Evolutionary conservation across 2,329 filamentous ascomycete genomes (phyloP).

Genomic region (Cyanodermella asteris): DNA sequence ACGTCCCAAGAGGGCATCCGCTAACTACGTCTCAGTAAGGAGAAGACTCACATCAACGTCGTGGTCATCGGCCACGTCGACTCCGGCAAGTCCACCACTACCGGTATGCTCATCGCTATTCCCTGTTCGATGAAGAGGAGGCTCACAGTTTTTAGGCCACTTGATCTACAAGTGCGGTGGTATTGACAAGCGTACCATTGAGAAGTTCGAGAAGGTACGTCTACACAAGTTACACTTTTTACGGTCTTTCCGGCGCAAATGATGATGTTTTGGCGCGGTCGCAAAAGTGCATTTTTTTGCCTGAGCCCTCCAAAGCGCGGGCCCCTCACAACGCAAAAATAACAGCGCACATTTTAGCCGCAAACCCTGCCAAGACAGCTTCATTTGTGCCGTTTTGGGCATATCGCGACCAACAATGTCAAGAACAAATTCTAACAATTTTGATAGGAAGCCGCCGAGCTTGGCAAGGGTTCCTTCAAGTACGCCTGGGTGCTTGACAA

Average conservation of each 20-base stretch:
- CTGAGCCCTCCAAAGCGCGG: background rate
- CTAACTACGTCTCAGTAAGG: too few species aligned
- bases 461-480: conserved; percentile 99
- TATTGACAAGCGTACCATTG: conserved; percentile 99
- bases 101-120: conserved; percentile 37
- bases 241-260: conserved; percentile 8
- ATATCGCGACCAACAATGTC: conserved; percentile 2
- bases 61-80: conserved; percentile 99
- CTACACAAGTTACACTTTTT: background rate
- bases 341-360: conserved; percentile 1
- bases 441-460: conserved; percentile 79
- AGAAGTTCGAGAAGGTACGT: conserved; percentile 99
- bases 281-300: conserved; percentile 4
- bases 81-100: conserved; percentile 96
- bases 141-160: conserved; percentile 38
- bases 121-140: conserved; percentile 11
- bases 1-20: too few species aligned
- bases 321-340: conserved; percentile 1
- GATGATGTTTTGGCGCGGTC: conserved; percentile 7
- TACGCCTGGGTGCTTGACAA: conserved; percentile 99
- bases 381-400: background rate
- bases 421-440: conserved; percentile 2
- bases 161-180: conserved; percentile 99
- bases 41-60: conserved; percentile 93
- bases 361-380: conserved; percentile 6